Evolutionary conservation across 2,329 filamentous ascomycete genomes (phyloP), one percentile per base, ranked within the genome.

Genomic region (Chaetomium strumarium): DNA sequence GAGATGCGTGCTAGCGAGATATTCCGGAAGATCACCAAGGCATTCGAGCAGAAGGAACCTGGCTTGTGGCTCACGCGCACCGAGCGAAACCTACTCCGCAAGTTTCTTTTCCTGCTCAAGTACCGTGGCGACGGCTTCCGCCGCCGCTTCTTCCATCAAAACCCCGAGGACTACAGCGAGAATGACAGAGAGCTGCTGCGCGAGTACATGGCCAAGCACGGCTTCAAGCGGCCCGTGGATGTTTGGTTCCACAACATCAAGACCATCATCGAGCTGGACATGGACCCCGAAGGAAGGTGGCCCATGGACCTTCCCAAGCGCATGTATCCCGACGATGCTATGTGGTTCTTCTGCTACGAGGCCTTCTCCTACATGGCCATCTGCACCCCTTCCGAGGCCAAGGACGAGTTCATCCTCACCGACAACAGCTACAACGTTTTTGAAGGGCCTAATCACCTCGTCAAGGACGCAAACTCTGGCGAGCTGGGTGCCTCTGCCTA

Each of bases 81-180:
- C 1, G 64, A 73, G 17, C 59, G 63, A 41, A 63, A 75, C 54
- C 46, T 64, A 1, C 34, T 76, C 10, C 69, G 73, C 42, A 75
- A 74, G 49, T 75, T 75, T 46, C 62, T 74, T 2, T 75, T 75
- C 55, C 58, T 76, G 3, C 66, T 75, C 59, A 72, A 72, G 52
- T 76, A 75, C 44, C 69, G 73, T 13, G 63, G 64, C n/a, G 61
- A 60, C 1, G 52, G 36, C 5, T 71, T 72, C 42, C 63, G 67
- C 51, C 46, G 51, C 13, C 65, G 70, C 0, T 75, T 68, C 60
- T 62, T 69, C 39, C 64, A 70, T 45, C 61, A 70, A 2, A 60
- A 47, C 1, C 24, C 59, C 0, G 63, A 69, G 5, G 59, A 57
- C 1, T 77, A 76, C 56, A 30, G 58, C 5, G 49, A 24, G 24